Evolutionary conservation across 2,329 filamentous ascomycete species (phyloP).

Genomic region (Exophiala sp.): DNA sequence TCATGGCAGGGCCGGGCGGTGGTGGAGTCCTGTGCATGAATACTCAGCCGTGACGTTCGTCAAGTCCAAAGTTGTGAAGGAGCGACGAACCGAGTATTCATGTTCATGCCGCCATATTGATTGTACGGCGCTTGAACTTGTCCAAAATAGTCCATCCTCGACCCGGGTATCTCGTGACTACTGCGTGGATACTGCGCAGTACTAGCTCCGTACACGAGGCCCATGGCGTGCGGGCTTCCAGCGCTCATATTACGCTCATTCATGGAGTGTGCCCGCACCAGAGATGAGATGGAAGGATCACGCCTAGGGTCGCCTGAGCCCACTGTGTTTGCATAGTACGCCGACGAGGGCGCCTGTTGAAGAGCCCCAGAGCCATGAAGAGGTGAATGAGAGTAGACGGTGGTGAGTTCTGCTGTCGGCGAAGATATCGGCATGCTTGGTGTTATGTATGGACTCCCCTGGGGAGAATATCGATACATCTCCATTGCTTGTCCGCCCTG

Average conservation of each 20-base stretch:
- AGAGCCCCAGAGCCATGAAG: slow-evolving; percentile 40
- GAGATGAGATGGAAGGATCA: slow-evolving; percentile 32
- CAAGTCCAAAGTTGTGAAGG: slow-evolving; percentile 28
- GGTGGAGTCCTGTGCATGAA: slow-evolving; percentile 22
- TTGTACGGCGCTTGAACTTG: slow-evolving; percentile 23
- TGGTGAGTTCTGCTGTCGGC: slow-evolving; percentile 15
- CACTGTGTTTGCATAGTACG: slow-evolving; percentile 30
- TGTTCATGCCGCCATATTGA: slow-evolving; percentile 26
- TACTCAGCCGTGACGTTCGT: slow-evolving; percentile 25
- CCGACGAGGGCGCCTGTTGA: slow-evolving; percentile 34
- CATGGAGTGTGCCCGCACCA: slow-evolving; percentile 30
- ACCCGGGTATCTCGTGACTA: slow-evolving; percentile 16
- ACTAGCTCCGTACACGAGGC: slow-evolving; percentile 18
- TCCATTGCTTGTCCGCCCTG: slow-evolving; percentile 14
- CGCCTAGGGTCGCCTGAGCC: slow-evolving; percentile 31
- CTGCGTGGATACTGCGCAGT: slow-evolving; percentile 16
- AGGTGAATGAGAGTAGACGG: slow-evolving; percentile 37
- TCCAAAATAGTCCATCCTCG: slow-evolving; percentile 27
- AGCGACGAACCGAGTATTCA: slow-evolving; percentile 29
- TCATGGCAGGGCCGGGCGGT: slow-evolving; percentile 4
- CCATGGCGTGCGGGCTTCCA: slow-evolving; percentile 21
- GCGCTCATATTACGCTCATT: slow-evolving; percentile 19
- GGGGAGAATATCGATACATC: slow-evolving; percentile 25
- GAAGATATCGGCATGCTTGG: slow-evolving; percentile 17
- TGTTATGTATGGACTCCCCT: slow-evolving; percentile 22